A percentile compares a stretch with the other conserved stretches of the same genome.
Conservation (phyloP, 495 filamentous ascomycete genomes). For the Xylaria intraflava region DNA sequence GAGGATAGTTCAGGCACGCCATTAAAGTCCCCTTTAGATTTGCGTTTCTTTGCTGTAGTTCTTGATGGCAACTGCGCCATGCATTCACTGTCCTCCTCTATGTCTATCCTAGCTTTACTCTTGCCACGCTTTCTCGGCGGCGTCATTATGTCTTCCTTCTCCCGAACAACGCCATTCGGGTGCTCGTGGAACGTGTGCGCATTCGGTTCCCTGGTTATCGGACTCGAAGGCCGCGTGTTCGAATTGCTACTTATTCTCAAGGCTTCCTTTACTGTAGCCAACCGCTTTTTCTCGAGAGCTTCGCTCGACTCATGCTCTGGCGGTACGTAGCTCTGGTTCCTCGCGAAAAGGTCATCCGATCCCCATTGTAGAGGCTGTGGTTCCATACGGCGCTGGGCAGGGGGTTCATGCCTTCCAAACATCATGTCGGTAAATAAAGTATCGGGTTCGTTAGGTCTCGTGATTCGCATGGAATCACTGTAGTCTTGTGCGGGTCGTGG, state of each 20-base stretch:
- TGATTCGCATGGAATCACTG: slow-evolving; percentile 15
- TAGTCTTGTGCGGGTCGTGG: slow-evolving; percentile 6
- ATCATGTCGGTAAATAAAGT: slow-evolving; percentile 34
- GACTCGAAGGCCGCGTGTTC: slow-evolving; percentile 55
- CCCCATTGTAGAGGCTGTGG: slow-evolving; percentile 52
- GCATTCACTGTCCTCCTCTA: slow-evolving; percentile 18
- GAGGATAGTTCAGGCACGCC: slow-evolving; percentile 15
- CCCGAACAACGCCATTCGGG: slow-evolving; percentile 24
- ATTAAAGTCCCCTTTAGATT: slow-evolving; percentile 26
- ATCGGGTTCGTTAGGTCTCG: slow-evolving; percentile 14
- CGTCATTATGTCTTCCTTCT: slow-evolving; percentile 34
- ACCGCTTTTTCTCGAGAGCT: slow-evolving; percentile 44
- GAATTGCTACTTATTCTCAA: slow-evolving; percentile 49
- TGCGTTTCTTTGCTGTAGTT: slow-evolving; percentile 28
- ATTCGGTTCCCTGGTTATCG: slow-evolving; percentile 36
- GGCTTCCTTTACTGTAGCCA: slow-evolving; percentile 46
- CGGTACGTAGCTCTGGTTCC: slow-evolving; percentile 49
- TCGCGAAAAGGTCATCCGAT: slow-evolving; percentile 56
- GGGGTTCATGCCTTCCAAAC: slow-evolving; percentile 21
- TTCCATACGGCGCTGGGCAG: slow-evolving; percentile 12
- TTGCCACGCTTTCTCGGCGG: slow-evolving; percentile 42
- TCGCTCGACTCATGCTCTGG: slow-evolving; percentile 51
- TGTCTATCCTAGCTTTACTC: slow-evolving; percentile 34
- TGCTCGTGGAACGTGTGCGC: slow-evolving; percentile 10
- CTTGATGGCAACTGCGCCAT: slow-evolving; percentile 11